Percentiles rank a stretch among this genome's conserved stretches.
Evolutionary conservation across 176 grass and related monocot genomes (phyloP).

Genomic region (Secale cereale): DNA sequence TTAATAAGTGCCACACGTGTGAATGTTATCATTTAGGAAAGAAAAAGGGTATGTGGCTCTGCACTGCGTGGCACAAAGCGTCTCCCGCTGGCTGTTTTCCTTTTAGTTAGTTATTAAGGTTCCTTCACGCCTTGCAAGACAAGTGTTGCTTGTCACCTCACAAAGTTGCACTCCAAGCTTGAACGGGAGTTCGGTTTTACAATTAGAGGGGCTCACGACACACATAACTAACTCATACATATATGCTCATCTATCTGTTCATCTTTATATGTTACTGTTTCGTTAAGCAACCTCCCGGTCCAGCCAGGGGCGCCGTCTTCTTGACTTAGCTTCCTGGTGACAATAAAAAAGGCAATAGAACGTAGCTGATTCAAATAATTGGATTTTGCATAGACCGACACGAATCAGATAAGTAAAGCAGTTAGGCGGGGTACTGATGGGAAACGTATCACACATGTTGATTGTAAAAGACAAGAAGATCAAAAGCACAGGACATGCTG

Average conservation of each 20-base stretch:
- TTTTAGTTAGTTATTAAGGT: too few species aligned
- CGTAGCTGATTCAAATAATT: neutral
- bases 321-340: neutral
- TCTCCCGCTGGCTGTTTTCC: too few species aligned
- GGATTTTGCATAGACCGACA: neutral
- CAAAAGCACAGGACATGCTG: neutral
- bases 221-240: neutral
- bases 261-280: neutral
- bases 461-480: neutral
- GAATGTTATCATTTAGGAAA: too few species aligned
- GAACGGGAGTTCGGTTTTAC: neutral
- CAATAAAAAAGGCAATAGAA: too few species aligned
- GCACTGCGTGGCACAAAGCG: too few species aligned
- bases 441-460: neutral
- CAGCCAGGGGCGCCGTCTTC: neutral
- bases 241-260: neutral
- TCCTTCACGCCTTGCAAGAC: neutral
- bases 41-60: too few species aligned
- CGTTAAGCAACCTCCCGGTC: neutral
- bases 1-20: too few species aligned
- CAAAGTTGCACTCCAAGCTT: neutral
- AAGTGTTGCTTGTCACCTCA: neutral
- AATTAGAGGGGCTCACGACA: neutral
- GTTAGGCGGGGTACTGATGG: conserved; percentile 1
- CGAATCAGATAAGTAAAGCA: neutral